Conservation (phyloP, 2,329 filamentous ascomycete species). For the Biscogniauxia marginata region DNA sequence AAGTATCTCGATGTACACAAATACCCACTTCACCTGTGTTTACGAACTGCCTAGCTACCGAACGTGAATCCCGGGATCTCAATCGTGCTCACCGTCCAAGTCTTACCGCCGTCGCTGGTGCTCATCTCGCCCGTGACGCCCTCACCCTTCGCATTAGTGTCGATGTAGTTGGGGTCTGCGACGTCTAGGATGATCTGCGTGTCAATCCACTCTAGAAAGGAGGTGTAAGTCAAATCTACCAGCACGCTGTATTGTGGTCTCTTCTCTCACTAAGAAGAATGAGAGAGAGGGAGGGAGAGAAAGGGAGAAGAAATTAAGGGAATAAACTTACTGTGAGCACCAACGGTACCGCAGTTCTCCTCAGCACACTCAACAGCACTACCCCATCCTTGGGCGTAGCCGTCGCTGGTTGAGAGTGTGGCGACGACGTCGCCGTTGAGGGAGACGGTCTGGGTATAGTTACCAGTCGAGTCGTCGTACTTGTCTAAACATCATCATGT, state of each 20-base stretch:
- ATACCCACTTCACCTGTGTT: no score
- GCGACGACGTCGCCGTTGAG: constrained; percentile 15
- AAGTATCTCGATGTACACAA: no score
- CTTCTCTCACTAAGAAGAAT: not conserved
- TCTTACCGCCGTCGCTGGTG: constrained; percentile 41
- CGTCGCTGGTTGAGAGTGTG: constrained; percentile 19
- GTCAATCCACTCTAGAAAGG: constrained; percentile 35
- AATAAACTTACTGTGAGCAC: constrained; percentile 37
- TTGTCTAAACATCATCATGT: constrained; percentile 9
- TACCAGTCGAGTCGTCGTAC: constrained; percentile 14
- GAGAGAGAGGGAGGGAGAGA: not conserved
- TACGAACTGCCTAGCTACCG: not conserved
- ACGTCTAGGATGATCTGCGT: constrained; percentile 33
- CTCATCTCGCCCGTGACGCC: constrained; percentile 42
- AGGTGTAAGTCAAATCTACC: no score
- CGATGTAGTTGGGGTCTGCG: constrained; percentile 37
- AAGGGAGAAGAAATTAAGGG: no score
- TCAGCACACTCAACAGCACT: constrained; percentile 35
- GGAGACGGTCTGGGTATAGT: constrained; percentile 20
- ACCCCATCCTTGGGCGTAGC: constrained; percentile 16
- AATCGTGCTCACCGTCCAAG: constrained; percentile 42
- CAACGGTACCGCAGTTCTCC: constrained; percentile 39
- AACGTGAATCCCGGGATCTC: constrained; percentile 31
- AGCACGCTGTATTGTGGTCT: not conserved
- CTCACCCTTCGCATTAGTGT: constrained; percentile 36